Percentiles rank a stretch among this genome's conserved stretches.
phyloP scores from a whole-genome alignment of 768 basidiomycete genomes.

The Daedaleopsis nitida region DNA sequence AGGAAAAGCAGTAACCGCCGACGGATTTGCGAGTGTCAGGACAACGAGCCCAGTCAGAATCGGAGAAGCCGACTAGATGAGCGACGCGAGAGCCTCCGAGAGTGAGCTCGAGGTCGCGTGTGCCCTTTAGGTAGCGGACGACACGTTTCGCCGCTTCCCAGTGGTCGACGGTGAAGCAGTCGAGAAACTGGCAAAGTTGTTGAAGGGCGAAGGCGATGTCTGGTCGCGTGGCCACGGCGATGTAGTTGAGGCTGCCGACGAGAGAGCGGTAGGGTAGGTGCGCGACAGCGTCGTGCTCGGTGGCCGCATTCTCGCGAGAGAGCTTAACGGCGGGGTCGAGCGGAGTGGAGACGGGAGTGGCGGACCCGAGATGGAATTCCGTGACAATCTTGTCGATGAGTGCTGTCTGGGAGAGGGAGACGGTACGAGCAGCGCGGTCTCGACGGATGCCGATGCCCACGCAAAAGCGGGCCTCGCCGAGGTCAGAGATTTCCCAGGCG shows the following conservation, averaged over 20 bases:
- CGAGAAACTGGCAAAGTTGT: constrained; percentile 20
- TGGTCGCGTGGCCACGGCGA: constrained; percentile 21
- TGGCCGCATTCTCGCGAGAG: background rate
- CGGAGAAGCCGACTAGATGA: constrained; percentile 14
- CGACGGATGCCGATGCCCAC: constrained; percentile 41
- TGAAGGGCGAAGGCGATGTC: constrained; percentile 23
- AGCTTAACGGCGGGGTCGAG: constrained; percentile 12
- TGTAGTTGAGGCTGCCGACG: constrained; percentile 31
- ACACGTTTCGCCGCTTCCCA: constrained; percentile 28
- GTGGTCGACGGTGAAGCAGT: constrained; percentile 17
- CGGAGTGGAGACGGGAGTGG: constrained; percentile 17
- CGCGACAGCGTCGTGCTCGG: no score
- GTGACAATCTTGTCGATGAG: constrained; percentile 21
- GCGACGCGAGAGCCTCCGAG: constrained; percentile 18
- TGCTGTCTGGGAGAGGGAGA: constrained; percentile 23
- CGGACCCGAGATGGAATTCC: constrained; percentile 16
- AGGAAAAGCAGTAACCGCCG: constrained; percentile 28
- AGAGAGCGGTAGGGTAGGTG: constrained; percentile 29
- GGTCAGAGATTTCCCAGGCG: constrained; percentile 37
- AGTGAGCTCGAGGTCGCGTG: constrained; percentile 6
- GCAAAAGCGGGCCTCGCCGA: constrained; percentile 32
- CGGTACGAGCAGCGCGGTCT: constrained; percentile 22
- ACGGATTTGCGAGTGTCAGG: constrained; percentile 27
- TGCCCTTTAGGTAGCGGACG: constrained; percentile 26
- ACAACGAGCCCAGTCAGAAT: constrained; percentile 31